Percentiles rank a stretch among this genome's conserved stretches.
Evolutionary conservation across 495 filamentous ascomycete genomes (phyloP).

Genomic region (Neurospora discreta): DNA sequence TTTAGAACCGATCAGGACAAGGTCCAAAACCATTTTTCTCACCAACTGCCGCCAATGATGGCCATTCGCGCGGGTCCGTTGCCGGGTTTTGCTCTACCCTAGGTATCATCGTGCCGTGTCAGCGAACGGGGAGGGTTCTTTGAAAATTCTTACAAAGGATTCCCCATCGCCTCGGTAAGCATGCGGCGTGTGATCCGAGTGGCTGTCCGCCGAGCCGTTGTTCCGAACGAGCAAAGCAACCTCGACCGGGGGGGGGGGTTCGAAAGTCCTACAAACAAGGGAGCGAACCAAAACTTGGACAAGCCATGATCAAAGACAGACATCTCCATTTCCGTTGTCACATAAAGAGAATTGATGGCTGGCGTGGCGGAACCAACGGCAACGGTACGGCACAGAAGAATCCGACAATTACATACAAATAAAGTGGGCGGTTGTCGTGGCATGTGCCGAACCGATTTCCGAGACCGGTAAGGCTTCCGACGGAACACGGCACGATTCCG

Average conservation of each 20-base stretch:
- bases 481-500: background rate
- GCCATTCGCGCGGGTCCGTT: too few species aligned
- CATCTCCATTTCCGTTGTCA: background rate
- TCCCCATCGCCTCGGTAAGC: background rate
- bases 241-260: background rate
- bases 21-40: background rate
- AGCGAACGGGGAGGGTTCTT: background rate
- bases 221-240: background rate
- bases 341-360: background rate
- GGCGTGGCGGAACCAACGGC: background rate
- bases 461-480: background rate
- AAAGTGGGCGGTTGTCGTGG: background rate
- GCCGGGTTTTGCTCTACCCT: too few species aligned
- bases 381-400: background rate
- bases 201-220: background rate
- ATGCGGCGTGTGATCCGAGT: background rate
- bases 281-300: background rate
- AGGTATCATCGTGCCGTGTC: background rate
- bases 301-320: background rate
- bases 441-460: background rate
- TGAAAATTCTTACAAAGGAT: background rate
- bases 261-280: background rate
- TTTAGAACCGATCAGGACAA: background rate
- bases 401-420: background rate
- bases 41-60: background rate